phyloP scores from a whole-genome alignment of 2,329 filamentous ascomycete genomes.

The Penicillium verrucosum region DNA sequence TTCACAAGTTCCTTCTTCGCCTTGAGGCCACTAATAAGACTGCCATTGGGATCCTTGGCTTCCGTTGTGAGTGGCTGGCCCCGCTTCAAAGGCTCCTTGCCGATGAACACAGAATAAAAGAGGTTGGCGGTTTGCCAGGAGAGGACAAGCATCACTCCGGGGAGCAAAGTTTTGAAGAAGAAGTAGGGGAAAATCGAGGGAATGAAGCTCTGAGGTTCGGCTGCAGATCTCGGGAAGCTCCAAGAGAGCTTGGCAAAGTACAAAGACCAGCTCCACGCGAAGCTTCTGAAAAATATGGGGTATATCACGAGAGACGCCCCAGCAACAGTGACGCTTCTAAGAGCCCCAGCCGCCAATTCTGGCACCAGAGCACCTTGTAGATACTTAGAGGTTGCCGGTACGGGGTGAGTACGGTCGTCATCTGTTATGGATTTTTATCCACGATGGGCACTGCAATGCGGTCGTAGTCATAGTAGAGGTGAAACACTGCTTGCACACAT shows the following conservation, averaged over 20 bases:
- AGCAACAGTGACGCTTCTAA: conserved; percentile 40
- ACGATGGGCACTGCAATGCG: conserved; percentile 54
- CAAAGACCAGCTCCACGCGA: conserved; percentile 68
- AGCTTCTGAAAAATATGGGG: conserved; percentile 57
- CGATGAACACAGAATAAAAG: conserved; percentile 76
- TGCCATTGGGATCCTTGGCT: conserved; percentile 88
- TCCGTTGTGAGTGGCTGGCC: conserved; percentile 78
- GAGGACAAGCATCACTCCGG: conserved; percentile 64
- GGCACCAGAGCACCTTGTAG: conserved; percentile 36
- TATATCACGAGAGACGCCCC: conserved; percentile 58
- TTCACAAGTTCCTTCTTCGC: conserved; percentile 75
- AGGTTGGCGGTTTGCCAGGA: conserved; percentile 76
- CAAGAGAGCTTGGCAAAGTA: conserved; percentile 69
- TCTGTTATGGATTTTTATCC: conserved; percentile 31
- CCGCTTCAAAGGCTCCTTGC: conserved; percentile 77
- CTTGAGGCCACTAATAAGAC: conserved; percentile 76
- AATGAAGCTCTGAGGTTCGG: conserved; percentile 53
- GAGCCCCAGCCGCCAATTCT: conserved; percentile 33
- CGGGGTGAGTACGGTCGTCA: conserved; percentile 37
- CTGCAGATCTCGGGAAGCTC: conserved; percentile 69
- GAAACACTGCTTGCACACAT: conserved; percentile 63
- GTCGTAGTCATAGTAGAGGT: conserved; percentile 73
- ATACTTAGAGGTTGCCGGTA: conserved; percentile 37
- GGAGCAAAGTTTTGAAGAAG: conserved; percentile 55
- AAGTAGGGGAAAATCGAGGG: conserved; percentile 58